Conservation (phyloP, 345 rosid genomes). For the Salix caprea region DNA sequence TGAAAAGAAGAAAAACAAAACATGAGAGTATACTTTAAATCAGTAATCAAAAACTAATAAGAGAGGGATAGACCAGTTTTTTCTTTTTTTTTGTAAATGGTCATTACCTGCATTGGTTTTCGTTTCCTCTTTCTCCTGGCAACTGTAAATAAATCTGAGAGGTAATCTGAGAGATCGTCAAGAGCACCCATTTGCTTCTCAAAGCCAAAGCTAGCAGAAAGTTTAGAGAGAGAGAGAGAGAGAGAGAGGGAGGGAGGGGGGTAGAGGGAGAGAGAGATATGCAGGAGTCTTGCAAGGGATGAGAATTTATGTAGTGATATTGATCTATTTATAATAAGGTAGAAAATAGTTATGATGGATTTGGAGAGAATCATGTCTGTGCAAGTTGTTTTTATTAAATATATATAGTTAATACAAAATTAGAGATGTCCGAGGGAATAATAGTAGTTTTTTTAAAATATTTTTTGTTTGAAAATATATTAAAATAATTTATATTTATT, state of each 20-base stretch:
- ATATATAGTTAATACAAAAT: too few species aligned
- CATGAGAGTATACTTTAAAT: not conserved
- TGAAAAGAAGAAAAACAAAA: conserved; percentile 6
- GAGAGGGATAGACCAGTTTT: not conserved
- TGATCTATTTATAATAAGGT: not conserved
- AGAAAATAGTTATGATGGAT: not conserved
- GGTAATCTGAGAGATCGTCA: conserved; percentile 31
- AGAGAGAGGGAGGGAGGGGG: not conserved
- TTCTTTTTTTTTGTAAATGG: too few species aligned
- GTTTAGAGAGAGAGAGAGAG: not conserved
- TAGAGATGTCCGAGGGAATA: too few species aligned
- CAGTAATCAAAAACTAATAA: not conserved
- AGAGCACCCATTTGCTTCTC: conserved; percentile 42
- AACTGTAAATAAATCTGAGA: conserved; percentile 24
- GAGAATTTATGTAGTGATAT: not conserved
- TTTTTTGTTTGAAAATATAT: too few species aligned
- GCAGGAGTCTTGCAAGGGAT: not conserved
- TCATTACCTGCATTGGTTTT: conserved; percentile 45
- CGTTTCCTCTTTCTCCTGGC: conserved; percentile 35
- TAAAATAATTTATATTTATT: too few species aligned
- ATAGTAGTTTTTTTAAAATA: too few species aligned
- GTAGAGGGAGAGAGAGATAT: not conserved
- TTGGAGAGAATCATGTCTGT: not conserved
- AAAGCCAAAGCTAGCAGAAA: not conserved
- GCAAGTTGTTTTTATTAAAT: conserved; percentile 13